A percentile compares a stretch with the other conserved stretches of the same genome.
These are phyloP conservation scores for Amanita phalloides DNA, from an alignment of 768 basidiomycete species.

Conservation along the genomic window DNA sequence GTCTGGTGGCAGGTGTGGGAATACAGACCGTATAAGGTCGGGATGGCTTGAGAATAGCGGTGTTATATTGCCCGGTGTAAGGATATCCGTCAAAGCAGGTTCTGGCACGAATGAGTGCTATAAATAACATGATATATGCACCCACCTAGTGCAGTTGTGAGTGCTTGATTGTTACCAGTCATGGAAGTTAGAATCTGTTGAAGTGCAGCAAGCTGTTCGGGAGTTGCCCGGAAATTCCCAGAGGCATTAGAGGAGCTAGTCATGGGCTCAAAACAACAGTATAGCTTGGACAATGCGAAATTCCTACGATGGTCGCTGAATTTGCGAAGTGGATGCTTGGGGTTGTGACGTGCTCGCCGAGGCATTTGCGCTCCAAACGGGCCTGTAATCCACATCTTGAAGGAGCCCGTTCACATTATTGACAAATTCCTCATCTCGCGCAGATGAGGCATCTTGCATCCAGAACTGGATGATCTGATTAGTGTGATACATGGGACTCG, in stretches of 20 bases:
- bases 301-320: conserved; percentile 25
- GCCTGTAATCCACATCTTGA: conserved; percentile 50
- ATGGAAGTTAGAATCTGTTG: conserved; percentile 43
- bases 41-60: conserved; percentile 67
- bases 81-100: conserved; percentile 60
- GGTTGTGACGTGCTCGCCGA: conserved; percentile 27
- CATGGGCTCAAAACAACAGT: conserved; percentile 4
- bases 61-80: conserved; percentile 61
- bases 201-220: conserved; percentile 61
- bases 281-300: background rate
- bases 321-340: conserved; percentile 30
- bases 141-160: conserved; percentile 19
- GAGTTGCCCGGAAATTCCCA: conserved; percentile 30
- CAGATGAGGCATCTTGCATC: conserved; percentile 72
- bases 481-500: background rate
- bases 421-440: conserved; percentile 63
- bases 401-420: conserved; percentile 63
- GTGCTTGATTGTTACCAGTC: conserved; percentile 20
- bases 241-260: conserved; percentile 11
- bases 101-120: conserved; percentile 24
- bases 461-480: conserved; percentile 49
- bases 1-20: conserved; percentile 77
- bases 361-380: conserved; percentile 40
- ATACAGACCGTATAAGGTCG: conserved; percentile 55
- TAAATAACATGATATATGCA: background rate